These are phyloP conservation scores for Plasmodium gonderi DNA, from an alignment of 169 alveolate species.

Conservation along the genomic window DNA sequence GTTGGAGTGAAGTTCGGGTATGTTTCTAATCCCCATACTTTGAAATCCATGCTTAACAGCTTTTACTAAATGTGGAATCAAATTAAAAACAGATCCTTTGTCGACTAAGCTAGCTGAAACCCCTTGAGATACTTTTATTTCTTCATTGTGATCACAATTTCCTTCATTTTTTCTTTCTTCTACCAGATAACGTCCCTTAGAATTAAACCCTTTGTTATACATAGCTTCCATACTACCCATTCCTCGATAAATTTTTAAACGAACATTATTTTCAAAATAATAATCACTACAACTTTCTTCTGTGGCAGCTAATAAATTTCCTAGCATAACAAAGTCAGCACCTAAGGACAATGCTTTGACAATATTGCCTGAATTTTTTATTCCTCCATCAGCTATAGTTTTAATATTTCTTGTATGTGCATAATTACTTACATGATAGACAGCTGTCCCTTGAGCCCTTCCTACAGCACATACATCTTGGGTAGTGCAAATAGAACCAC, in stretches of 20 bases:
- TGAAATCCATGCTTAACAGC: conserved; percentile 86
- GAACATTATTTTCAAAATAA: conserved; percentile 89
- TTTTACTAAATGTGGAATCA: conserved; percentile 88
- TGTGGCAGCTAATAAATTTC: conserved; percentile 94
- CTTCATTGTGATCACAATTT: conserved; percentile 76
- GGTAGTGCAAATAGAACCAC: conserved; percentile 97
- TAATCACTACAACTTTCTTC: conserved; percentile 96
- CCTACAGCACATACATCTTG: conserved; percentile 93
- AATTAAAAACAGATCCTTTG: conserved; percentile 88
- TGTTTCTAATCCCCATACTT: conserved; percentile 74
- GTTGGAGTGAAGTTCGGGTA: conserved; percentile 76
- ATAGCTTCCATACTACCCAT: conserved; percentile 92
- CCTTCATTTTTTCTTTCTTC: conserved; percentile 49
- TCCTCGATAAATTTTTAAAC: conserved; percentile 90
- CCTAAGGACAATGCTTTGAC: conserved; percentile 94
- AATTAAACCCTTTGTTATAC: conserved; percentile 69
- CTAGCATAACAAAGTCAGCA: conserved; percentile 94
- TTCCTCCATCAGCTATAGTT: conserved; percentile 96
- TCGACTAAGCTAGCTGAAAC: conserved; percentile 91
- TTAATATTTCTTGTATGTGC: conserved; percentile 88
- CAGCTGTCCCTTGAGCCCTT: conserved; percentile 94
- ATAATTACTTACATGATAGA: conserved; percentile 91
- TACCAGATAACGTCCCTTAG: conserved; percentile 75
- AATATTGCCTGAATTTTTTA: conserved; percentile 93
- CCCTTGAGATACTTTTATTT: conserved; percentile 89